Conservation (phyloP, 352 stramenopile species). For the Bremia lactucae region DNA sequence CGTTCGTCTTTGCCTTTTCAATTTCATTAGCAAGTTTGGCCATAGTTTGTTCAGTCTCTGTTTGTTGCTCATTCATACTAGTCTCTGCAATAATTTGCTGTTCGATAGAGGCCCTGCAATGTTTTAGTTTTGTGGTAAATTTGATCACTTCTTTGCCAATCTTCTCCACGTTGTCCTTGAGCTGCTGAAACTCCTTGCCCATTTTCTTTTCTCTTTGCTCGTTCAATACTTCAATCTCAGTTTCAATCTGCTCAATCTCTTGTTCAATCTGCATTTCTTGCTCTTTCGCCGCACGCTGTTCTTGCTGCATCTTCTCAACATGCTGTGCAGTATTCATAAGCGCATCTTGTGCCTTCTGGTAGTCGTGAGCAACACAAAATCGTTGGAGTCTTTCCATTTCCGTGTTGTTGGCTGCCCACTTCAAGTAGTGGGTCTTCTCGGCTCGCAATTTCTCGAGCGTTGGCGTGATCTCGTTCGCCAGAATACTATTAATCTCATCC, state of each 20-base stretch:
- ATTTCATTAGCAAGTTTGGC: slow-evolving; percentile 79
- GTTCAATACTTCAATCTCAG: slow-evolving; percentile 78
- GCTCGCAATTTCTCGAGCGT: slow-evolving; percentile 95
- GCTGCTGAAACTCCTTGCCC: slow-evolving; percentile 70
- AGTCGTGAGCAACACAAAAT: slow-evolving; percentile 96
- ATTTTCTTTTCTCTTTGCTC: slow-evolving; percentile 73
- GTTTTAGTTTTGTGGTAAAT: slow-evolving; percentile 69
- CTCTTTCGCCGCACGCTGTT: slow-evolving; percentile 57
- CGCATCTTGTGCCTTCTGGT: slow-evolving; percentile 80
- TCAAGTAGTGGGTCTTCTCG: slow-evolving; percentile 97
- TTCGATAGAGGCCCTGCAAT: slow-evolving; percentile 62
- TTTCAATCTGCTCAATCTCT: slow-evolving; percentile 70
- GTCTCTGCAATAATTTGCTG: slow-evolving; percentile 50
- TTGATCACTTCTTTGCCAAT: slow-evolving; percentile 79
- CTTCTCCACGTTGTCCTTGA: slow-evolving; percentile 73
- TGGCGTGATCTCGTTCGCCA: slow-evolving; percentile 98
- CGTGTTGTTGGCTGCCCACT: slow-evolving; percentile 97
- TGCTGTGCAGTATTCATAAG: slow-evolving; percentile 82
- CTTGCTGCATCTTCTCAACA: slow-evolving; percentile 83
- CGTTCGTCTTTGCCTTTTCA: slow-evolving; percentile 51
- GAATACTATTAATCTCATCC: slow-evolving; percentile 97
- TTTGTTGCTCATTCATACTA: slow-evolving; percentile 52
- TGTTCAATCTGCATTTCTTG: slow-evolving; percentile 42
- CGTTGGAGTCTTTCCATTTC: slow-evolving; percentile 96
- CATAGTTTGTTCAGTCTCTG: slow-evolving; percentile 72